Conservation (phyloP, 2,329 filamentous ascomycete species). For the Talaromyces marneffei region DNA sequence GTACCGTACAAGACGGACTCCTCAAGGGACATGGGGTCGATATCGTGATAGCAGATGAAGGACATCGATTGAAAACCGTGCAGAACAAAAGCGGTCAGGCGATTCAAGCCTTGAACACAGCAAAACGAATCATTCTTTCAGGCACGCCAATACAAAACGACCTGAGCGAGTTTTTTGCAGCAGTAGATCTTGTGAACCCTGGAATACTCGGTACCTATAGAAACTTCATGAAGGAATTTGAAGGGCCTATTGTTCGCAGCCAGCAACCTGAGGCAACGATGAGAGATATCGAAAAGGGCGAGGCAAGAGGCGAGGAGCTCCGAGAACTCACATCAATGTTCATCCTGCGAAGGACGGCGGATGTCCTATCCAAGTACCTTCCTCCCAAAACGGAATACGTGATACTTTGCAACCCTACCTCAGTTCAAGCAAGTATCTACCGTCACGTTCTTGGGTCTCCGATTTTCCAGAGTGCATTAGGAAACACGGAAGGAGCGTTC, state of each 20-base stretch:
- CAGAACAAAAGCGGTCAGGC: slow-evolving; percentile 63
- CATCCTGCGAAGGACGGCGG: slow-evolving; percentile 60
- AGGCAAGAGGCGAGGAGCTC: slow-evolving; percentile 57
- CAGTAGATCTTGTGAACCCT: slow-evolving; percentile 65
- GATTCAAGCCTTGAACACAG: slow-evolving; percentile 58
- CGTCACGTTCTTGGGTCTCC: slow-evolving; percentile 60
- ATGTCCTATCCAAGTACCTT: slow-evolving; percentile 60
- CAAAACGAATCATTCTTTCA: slow-evolving; percentile 57
- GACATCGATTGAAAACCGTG: slow-evolving; percentile 61
- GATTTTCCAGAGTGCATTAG: slow-evolving; percentile 56
- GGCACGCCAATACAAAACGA: slow-evolving; percentile 66
- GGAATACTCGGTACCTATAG: slow-evolving; percentile 58
- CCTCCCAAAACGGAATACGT: slow-evolving; percentile 64
- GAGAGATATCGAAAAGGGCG: slow-evolving; percentile 59
- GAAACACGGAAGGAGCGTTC: slow-evolving; percentile 57
- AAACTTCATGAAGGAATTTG: slow-evolving; percentile 59
- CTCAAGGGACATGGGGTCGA: slow-evolving; percentile 59
- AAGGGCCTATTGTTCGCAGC: slow-evolving; percentile 58
- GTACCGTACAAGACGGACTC: slow-evolving; percentile 59
- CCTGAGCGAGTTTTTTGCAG: slow-evolving; percentile 60
- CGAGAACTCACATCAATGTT: slow-evolving; percentile 57
- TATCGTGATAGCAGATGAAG: slow-evolving; percentile 65
- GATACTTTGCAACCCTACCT: slow-evolving; percentile 59
- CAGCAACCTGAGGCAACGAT: slow-evolving; percentile 58
- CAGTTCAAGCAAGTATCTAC: slow-evolving; percentile 56